Conservation (phyloP, 805 yeast genomes). For the Sungouiella thailandica region DNA sequence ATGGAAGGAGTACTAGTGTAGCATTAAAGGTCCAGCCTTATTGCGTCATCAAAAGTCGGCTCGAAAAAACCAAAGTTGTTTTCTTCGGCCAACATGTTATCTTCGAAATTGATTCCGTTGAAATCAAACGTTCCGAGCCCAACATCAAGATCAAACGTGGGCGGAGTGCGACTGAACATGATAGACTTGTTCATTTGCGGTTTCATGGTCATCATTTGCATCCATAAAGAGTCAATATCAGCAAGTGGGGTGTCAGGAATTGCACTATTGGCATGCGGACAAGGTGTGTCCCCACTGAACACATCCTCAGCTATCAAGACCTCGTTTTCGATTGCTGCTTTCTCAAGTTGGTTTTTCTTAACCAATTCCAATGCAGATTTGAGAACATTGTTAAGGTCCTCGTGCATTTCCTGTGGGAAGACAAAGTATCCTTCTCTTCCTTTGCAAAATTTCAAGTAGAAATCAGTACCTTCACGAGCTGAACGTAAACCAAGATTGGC, state of each 20-base stretch:
- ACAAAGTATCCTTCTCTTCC: constrained; percentile 13
- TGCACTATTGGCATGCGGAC: too few relatives aligned
- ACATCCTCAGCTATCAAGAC: not conserved
- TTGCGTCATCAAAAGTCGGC: constrained; percentile 4
- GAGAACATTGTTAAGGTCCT: constrained; percentile 10
- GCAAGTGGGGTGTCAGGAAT: not conserved
- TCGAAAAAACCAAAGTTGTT: constrained; percentile 9
- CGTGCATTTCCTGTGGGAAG: constrained; percentile 10
- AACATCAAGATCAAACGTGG: constrained; percentile 3
- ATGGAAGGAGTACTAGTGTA: not conserved
- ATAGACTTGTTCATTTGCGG: constrained; percentile 8
- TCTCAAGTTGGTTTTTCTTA: constrained; percentile 1
- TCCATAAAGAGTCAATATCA: constrained; percentile 10
- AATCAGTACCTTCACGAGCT: constrained; percentile 12
- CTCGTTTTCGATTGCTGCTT: not conserved
- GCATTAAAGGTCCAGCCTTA: constrained; percentile 1
- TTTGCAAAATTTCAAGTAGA: constrained; percentile 10
- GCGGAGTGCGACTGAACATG: constrained; percentile 6
- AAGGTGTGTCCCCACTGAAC: too few relatives aligned
- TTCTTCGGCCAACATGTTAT: constrained; percentile 1
- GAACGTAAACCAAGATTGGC: constrained; percentile 10
- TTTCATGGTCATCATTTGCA: constrained; percentile 11
- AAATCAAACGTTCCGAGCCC: constrained; percentile 2
- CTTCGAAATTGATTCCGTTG: not conserved
- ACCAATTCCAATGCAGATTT: constrained; percentile 4